Evolutionary conservation across 164 flowering plant species (phyloP).

Genomic region (Akebia trifoliata): DNA sequence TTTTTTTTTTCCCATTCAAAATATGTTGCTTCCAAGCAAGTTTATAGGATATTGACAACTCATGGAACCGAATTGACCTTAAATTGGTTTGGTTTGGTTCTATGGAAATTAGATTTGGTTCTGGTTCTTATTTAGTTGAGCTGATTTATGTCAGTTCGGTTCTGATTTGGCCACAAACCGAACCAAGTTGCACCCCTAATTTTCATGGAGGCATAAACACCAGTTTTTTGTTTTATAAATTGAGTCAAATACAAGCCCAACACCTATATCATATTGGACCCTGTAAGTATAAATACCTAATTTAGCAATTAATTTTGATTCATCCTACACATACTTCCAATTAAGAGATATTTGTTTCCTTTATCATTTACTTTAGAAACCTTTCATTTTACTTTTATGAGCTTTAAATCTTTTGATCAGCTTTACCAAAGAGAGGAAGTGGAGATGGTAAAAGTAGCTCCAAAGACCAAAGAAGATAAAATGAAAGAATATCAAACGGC

Average conservation of each 20-base stretch:
- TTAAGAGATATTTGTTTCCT: neutral
- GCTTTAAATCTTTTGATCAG: conserved; percentile 31
- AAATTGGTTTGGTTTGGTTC: too few species aligned
- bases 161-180: too few species aligned
- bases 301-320: neutral
- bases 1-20: too few species aligned
- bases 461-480: conserved; percentile 43
- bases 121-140: too few species aligned
- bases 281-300: neutral
- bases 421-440: conserved; percentile 63
- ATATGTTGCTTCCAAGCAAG: too few species aligned
- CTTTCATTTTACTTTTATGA: neutral
- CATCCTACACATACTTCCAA: neutral
- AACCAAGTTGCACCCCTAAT: too few species aligned
- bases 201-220: too few species aligned
- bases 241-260: neutral
- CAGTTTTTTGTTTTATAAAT: too few species aligned
- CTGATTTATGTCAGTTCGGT: too few species aligned
- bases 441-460: conserved; percentile 59
- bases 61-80: too few species aligned
- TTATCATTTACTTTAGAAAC: neutral
- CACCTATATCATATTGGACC: neutral
- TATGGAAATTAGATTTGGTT: too few species aligned
- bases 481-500: conserved; percentile 76
- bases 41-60: too few species aligned